Percentiles rank a stretch among this genome's conserved stretches.
Conservation (phyloP, 108 stramenopile genomes). For the Ochromonas danica region DNA sequence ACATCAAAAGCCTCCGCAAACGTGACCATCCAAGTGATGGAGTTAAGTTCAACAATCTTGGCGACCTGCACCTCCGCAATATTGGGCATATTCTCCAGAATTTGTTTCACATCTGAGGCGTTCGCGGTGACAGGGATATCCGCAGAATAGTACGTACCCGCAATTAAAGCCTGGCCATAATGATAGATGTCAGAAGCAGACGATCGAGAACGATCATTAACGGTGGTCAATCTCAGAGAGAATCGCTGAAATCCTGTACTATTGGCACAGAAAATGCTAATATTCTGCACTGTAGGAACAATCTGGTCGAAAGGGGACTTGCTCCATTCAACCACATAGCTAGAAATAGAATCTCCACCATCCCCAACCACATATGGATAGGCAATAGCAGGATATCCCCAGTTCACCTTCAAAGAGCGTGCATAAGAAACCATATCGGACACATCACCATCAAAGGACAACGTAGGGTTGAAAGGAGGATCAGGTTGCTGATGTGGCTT, state of each 20-base stretch:
- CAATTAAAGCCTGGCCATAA: not conserved
- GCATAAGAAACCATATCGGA: not conserved
- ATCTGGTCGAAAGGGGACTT: constrained; percentile 16
- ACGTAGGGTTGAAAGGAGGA: constrained; percentile 9
- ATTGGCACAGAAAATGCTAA: constrained; percentile 22
- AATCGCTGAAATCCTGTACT: not conserved
- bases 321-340: constrained; percentile 24
- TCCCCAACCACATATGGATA: constrained; percentile 19
- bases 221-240: constrained; percentile 24
- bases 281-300: not conserved
- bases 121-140: constrained; percentile 9
- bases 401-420: constrained; percentile 18
- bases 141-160: constrained; percentile 11
- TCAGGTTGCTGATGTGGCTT: constrained; percentile 25
- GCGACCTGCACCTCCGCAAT: constrained; percentile 28
- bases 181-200: not conserved
- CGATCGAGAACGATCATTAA: not conserved
- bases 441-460: not conserved
- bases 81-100: constrained; percentile 32
- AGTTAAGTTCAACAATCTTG: not conserved
- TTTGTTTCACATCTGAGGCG: constrained; percentile 9
- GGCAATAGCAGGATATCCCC: constrained; percentile 28
- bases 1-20: constrained; percentile 31
- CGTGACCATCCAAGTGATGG: constrained; percentile 26
- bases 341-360: constrained; percentile 7